Conservation (phyloP, 352 stramenopile genomes). For the Thraustochytrium sp. region DNA sequence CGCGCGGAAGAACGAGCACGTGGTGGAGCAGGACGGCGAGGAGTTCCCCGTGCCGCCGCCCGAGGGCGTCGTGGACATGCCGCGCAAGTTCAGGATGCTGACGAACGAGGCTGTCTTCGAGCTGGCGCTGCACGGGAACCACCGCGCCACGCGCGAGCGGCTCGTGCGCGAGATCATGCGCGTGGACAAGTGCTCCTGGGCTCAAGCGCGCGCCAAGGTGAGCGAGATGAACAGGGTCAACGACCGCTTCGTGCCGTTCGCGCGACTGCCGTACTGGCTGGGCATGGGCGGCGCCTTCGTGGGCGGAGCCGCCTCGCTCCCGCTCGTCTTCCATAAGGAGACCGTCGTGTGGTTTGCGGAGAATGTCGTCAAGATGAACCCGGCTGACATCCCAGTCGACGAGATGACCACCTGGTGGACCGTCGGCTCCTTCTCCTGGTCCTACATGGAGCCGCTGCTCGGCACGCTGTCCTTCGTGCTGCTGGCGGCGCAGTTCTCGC, state of each 20-base stretch:
- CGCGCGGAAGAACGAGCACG: not conserved
- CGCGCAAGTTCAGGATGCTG: constrained; percentile 33
- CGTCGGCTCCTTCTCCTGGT: constrained; percentile 42
- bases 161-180: constrained; percentile 47
- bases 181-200: constrained; percentile 37
- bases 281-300: not conserved
- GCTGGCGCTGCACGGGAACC: constrained; percentile 34
- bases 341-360: constrained; percentile 39
- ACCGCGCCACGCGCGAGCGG: constrained; percentile 41
- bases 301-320: not conserved
- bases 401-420: constrained; percentile 43
- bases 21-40: not conserved
- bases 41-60: not conserved
- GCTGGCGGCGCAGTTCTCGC: constrained; percentile 14
- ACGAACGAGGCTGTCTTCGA: constrained; percentile 34
- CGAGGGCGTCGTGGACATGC: constrained; percentile 2
- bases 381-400: constrained; percentile 27
- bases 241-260: not conserved
- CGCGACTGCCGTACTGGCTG: constrained; percentile 25
- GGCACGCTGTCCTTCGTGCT: constrained; percentile 45
- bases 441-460: constrained; percentile 44
- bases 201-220: constrained; percentile 16
- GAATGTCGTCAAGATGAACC: constrained; percentile 16
- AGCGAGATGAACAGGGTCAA: constrained; percentile 42
- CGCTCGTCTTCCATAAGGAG: constrained; percentile 42